Conservation (phyloP, 2,329 filamentous ascomycete genomes). For the Colletotrichum endophyticum region DNA sequence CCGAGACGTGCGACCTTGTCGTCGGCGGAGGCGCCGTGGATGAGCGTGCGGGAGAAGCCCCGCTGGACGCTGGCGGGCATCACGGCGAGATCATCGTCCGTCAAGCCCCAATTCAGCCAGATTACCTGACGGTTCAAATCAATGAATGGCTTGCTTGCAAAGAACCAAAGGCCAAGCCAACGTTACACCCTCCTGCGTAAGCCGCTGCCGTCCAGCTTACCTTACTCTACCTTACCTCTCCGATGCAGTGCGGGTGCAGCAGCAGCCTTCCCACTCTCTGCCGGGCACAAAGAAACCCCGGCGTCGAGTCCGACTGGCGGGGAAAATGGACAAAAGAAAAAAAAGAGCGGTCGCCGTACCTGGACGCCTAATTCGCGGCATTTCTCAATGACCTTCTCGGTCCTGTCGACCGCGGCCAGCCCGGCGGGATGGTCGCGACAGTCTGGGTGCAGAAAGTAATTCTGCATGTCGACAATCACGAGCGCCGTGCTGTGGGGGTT, state of each 20-base stretch:
- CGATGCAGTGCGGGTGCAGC: background rate
- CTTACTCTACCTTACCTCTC: background rate
- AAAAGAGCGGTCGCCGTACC: slow-evolving; percentile 25
- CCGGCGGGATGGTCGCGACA: slow-evolving; percentile 42
- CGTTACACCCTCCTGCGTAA: background rate
- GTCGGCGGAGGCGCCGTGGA: slow-evolving; percentile 23
- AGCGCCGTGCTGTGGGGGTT: slow-evolving; percentile 47
- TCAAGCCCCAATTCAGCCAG: slow-evolving; percentile 64
- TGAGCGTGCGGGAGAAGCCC: slow-evolving; percentile 48
- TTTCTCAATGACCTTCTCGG: slow-evolving; percentile 43
- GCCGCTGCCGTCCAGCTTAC: background rate
- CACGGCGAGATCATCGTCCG: slow-evolving; percentile 49
- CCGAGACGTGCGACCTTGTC: slow-evolving; percentile 27
- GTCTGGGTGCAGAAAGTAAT: slow-evolving; percentile 49
- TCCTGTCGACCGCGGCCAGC: slow-evolving; percentile 44
- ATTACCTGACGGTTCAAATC: slow-evolving; percentile 36
- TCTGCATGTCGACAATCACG: slow-evolving; percentile 59
- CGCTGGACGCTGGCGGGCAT: slow-evolving; percentile 55
- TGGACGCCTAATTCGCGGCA: slow-evolving; percentile 55
- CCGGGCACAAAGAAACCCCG: background rate
- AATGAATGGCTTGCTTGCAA: background rate
- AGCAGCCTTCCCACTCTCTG: background rate
- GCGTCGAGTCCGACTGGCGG: background rate
- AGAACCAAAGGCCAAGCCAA: background rate
- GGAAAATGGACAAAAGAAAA: background rate